A percentile compares a stretch with the other conserved stretches of the same genome.
Conservation (phyloP, 345 rosid genomes). For the Sonneratia caseolaris region DNA sequence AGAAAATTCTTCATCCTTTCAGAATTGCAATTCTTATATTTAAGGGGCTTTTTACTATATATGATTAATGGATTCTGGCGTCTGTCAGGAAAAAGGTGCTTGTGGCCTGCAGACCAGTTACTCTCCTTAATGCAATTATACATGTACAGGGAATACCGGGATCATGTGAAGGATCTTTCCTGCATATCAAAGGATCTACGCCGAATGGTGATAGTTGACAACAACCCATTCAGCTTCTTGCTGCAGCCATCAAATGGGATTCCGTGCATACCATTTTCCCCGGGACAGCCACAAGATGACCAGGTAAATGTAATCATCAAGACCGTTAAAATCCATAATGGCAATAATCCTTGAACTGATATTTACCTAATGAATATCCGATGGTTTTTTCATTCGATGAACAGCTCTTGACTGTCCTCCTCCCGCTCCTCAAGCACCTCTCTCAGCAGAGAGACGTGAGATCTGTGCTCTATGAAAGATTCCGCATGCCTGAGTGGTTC, state of each 20-base stretch:
- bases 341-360: background rate
- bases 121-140: background rate
- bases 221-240: constrained; percentile 94
- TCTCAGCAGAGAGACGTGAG: constrained; percentile 75
- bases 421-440: constrained; percentile 84
- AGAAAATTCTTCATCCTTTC: background rate
- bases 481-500: constrained; percentile 96
- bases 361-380: background rate
- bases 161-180: constrained; percentile 88
- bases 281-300: constrained; percentile 59
- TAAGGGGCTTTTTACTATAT: background rate
- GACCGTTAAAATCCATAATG: background rate
- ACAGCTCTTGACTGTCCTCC: constrained; percentile 87
- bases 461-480: constrained; percentile 61
- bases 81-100: background rate
- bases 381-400: constrained; percentile 7
- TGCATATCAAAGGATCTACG: constrained; percentile 65
- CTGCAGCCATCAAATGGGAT: constrained; percentile 93
- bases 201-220: constrained; percentile 82
- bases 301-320: constrained; percentile 36
- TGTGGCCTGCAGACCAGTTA: background rate
- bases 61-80: background rate
- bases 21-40: background rate
- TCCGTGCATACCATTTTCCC: constrained; percentile 89
- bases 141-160: constrained; percentile 57